Evolutionary conservation across 2,329 filamentous ascomycete species (phyloP).

Genomic region (Pestalotiopsis sp.): DNA sequence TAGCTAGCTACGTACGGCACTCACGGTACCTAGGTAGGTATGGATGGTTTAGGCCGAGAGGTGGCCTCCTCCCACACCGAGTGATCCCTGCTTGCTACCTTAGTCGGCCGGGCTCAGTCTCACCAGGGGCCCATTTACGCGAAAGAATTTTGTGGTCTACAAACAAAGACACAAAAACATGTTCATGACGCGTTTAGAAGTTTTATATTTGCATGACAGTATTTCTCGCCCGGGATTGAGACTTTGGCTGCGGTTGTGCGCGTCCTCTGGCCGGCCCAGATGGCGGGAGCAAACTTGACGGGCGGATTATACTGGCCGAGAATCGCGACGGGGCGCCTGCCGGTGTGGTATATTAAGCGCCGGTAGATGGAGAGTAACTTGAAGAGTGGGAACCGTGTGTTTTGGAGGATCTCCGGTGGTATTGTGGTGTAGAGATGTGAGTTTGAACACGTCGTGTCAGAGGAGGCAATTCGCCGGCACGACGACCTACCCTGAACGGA

Average conservation of each 20-base stretch:
- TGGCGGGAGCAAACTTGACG: not conserved
- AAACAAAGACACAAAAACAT: not conserved
- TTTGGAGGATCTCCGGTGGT: not conserved
- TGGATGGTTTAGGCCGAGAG: slow-evolving; percentile 7
- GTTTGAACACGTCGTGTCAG: not conserved
- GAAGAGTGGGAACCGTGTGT: not conserved
- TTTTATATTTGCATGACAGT: not conserved
- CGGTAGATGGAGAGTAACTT: not conserved
- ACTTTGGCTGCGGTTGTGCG: not conserved
- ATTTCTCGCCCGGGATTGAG: not conserved
- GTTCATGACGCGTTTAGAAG: not conserved
- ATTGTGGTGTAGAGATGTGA: not conserved
- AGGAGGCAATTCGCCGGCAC: slow-evolving; percentile 25
- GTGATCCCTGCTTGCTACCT: slow-evolving; percentile 6
- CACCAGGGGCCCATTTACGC: slow-evolving; percentile 5
- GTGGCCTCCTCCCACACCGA: slow-evolving; percentile 3
- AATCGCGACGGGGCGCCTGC: not conserved
- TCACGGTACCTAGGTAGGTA: not conserved
- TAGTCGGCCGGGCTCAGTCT: slow-evolving; percentile 12
- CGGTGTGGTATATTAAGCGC: not conserved
- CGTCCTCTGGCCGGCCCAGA: not conserved
- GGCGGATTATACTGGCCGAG: slow-evolving; percentile 2
- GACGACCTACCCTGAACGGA: slow-evolving; percentile 24
- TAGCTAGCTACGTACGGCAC: not conserved
- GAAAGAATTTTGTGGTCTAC: not conserved